phyloP scores from a whole-genome alignment of 768 basidiomycete genomes.

The Trametes cubensis region DNA sequence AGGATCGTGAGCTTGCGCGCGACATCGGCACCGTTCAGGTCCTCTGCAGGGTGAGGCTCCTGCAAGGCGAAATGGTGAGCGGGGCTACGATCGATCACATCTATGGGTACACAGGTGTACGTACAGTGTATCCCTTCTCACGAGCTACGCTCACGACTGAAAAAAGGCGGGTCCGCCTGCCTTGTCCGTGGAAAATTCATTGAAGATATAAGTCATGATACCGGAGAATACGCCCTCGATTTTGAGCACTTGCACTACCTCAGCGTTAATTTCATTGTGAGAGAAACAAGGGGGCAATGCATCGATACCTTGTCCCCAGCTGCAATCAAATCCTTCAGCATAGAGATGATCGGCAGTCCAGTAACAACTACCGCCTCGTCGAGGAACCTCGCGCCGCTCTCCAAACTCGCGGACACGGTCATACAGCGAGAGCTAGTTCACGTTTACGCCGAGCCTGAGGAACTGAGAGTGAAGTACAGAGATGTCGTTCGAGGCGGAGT shows the following conservation, averaged over 20 bases:
- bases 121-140: slow-evolving; percentile 92
- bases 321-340: slow-evolving; percentile 86
- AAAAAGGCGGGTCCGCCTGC: slow-evolving; percentile 75
- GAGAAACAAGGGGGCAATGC: slow-evolving; percentile 15
- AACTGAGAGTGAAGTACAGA: slow-evolving; percentile 82
- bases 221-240: slow-evolving; percentile 98
- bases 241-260: slow-evolving; percentile 44
- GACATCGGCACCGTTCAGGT: slow-evolving; percentile 95
- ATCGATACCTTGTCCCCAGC: slow-evolving; percentile 84
- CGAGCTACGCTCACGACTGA: slow-evolving; percentile 87
- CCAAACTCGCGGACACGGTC: slow-evolving; percentile 57
- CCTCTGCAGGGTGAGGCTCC: slow-evolving; percentile 98
- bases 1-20: slow-evolving; percentile 85
- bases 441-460: slow-evolving; percentile 74
- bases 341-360: slow-evolving; percentile 89
- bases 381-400: slow-evolving; percentile 65
- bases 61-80: slow-evolving; percentile 33
- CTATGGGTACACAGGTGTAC: slow-evolving; percentile 21
- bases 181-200: slow-evolving; percentile 80
- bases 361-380: slow-evolving; percentile 96
- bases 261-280: too few relatives aligned
- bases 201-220: slow-evolving; percentile 99
- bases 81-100: not conserved
- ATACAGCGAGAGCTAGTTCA: slow-evolving; percentile 72
- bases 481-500: slow-evolving; percentile 83